Percentiles rank a stretch among this genome's conserved stretches.
Evolutionary conservation across 805 yeast genomes (phyloP).

Genomic region (Suhomyces kilbournensis): DNA sequence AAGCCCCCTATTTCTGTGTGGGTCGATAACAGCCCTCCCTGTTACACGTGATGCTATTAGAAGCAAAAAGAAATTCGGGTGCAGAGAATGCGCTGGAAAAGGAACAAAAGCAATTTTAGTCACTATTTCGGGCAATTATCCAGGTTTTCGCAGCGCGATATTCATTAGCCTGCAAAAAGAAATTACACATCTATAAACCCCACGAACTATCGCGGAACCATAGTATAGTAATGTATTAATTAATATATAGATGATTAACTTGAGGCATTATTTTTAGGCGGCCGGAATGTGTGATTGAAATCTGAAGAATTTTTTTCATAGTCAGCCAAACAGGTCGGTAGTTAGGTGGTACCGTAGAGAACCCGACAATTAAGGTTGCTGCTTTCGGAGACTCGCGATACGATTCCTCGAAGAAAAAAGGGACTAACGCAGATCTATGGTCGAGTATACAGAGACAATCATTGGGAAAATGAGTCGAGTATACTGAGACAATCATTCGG

Average conservation of each 20-base stretch:
- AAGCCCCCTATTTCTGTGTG: constrained; percentile 1
- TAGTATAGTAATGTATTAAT: neutral
- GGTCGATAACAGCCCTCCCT: constrained; percentile 4
- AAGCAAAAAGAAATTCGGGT: constrained; percentile 2
- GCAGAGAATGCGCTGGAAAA: constrained; percentile 2
- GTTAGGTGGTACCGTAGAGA: neutral
- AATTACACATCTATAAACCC: neutral
- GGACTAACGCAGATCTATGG: neutral
- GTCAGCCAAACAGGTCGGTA: neutral
- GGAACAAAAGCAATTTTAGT: neutral
- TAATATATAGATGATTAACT: neutral
- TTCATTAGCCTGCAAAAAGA: neutral
- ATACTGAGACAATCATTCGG: too few species aligned
- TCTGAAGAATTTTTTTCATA: neutral
- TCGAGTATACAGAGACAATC: too few species aligned
- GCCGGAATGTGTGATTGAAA: neutral
- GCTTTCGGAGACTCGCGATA: neutral
- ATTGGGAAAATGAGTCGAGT: too few species aligned
- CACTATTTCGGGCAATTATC: neutral
- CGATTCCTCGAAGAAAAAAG: neutral
- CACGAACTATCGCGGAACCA: neutral
- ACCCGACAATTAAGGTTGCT: neutral
- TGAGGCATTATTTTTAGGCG: neutral
- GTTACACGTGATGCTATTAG: constrained; percentile 4
- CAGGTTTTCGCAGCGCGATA: neutral